A percentile compares a stretch with the other conserved stretches of the same genome.
Conservation (phyloP, 164 flowering plant species). For the Magnolia officinalis region DNA sequence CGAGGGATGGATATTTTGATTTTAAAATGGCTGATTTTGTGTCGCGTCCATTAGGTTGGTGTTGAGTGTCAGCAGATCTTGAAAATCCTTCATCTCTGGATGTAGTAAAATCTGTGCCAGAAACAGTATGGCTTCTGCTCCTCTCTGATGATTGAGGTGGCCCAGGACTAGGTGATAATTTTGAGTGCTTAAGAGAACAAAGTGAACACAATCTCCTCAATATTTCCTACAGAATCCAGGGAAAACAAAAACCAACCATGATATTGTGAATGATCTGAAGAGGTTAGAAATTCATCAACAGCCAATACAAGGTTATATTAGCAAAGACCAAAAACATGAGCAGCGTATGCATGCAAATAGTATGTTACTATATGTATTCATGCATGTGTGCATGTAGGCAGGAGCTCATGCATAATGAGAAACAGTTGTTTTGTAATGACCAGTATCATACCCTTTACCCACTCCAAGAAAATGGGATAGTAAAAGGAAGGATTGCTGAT, state of each 20-base stretch:
- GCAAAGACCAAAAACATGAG: background rate
- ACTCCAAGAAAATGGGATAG: too few species aligned
- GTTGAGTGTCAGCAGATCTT: slow-evolving; percentile 7
- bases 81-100: slow-evolving; percentile 18
- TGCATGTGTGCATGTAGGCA: too few species aligned
- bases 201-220: slow-evolving; percentile 45
- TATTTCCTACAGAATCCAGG: slow-evolving; percentile 29
- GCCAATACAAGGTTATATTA: background rate
- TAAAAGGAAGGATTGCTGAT: too few species aligned
- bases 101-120: slow-evolving; percentile 13
- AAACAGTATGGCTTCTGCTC: slow-evolving; percentile 11
- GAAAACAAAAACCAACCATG: background rate
- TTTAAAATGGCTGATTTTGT: slow-evolving; percentile 11
- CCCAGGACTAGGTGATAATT: slow-evolving; percentile 18
- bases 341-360: too few species aligned
- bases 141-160: slow-evolving; percentile 12
- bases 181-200: slow-evolving; percentile 26
- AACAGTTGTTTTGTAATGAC: too few species aligned
- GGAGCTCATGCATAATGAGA: too few species aligned
- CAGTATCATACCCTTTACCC: too few species aligned
- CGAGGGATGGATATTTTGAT: background rate
- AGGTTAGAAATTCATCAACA: background rate
- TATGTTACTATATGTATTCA: too few species aligned
- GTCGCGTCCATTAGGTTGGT: slow-evolving; percentile 10
- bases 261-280: background rate